Conservation (phyloP, 2,329 filamentous ascomycete genomes). For the Fusarium sp. region DNA sequence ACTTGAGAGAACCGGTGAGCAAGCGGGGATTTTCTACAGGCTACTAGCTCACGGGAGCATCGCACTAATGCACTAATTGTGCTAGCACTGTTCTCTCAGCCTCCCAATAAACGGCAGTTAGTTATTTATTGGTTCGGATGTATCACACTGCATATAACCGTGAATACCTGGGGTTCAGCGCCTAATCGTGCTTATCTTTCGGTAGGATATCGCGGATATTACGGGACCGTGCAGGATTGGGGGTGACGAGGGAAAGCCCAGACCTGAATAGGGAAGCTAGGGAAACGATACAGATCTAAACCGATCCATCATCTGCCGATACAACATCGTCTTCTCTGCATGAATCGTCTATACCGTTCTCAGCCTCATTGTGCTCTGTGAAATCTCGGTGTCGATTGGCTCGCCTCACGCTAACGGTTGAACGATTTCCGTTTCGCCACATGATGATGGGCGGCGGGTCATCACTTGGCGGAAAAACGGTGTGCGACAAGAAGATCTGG, state of each 20-base stretch:
- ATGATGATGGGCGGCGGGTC: not conserved
- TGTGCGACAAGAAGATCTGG: slow-evolving; percentile 6
- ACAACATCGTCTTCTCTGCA: not conserved
- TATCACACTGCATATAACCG: slow-evolving; percentile 5
- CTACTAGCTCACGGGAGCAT: not conserved
- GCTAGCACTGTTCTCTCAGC: not conserved
- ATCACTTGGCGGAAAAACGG: slow-evolving; percentile 14
- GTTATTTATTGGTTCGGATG: slow-evolving; percentile 8
- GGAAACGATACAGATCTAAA: slow-evolving; percentile 8
- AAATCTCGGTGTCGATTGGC: slow-evolving; percentile 3
- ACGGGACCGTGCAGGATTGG: not conserved
- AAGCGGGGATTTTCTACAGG: slow-evolving; percentile 2
- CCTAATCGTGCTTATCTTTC: slow-evolving; percentile 7
- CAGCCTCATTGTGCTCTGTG: slow-evolving; percentile 3
- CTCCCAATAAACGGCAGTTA: not conserved
- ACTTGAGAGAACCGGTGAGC: slow-evolving; percentile 10
- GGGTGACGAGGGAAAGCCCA: not conserved
- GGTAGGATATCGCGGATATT: not conserved
- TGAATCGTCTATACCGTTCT: slow-evolving; percentile 2
- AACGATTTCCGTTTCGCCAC: slow-evolving; percentile 18
- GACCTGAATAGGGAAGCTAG: slow-evolving; percentile 3
- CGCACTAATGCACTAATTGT: slow-evolving; percentile 6
- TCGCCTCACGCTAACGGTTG: slow-evolving; percentile 4
- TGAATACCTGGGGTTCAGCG: not conserved
- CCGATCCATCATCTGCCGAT: slow-evolving; percentile 6